phyloP scores from a whole-genome alignment of 139 green algal species.

The Trebouxia sp. region DNA sequence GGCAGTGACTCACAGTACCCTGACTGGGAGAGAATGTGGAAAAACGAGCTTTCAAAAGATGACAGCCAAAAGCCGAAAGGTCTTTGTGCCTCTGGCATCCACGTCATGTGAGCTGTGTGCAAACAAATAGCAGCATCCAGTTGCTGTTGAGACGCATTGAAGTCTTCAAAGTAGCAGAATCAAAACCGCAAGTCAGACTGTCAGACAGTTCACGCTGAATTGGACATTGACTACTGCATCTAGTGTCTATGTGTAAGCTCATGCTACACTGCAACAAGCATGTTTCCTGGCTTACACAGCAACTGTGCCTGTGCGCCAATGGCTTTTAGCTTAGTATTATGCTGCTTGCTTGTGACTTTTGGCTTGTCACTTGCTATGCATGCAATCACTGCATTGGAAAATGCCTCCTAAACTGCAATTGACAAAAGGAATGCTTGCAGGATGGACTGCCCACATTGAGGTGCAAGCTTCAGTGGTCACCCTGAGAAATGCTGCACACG shows the following conservation, averaged over 20 bases:
- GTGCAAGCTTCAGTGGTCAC: not conserved
- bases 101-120: too few species aligned
- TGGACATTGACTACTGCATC: not conserved
- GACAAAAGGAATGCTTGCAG: not conserved
- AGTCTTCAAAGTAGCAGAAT: not conserved
- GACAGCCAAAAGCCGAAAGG: not conserved
- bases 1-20: not conserved
- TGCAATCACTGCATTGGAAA: not conserved
- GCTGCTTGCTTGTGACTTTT: not conserved
- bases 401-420: not conserved
- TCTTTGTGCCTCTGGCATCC: not conserved
- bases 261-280: too few species aligned
- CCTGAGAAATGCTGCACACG: conserved; percentile 7
- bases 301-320: not conserved
- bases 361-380: too few species aligned
- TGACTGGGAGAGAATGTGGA: conserved; percentile 10
- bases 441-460: conserved; percentile 11
- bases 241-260: not conserved
- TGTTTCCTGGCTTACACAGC: not conserved
- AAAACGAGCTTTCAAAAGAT: not conserved
- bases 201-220: not conserved
- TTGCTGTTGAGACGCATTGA: not conserved
- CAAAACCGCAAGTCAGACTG: not conserved
- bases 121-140: not conserved
- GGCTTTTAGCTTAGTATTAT: not conserved